Base-by-base conservation (phyloP, 306 rosid species). In the Malus fusca region DNA sequence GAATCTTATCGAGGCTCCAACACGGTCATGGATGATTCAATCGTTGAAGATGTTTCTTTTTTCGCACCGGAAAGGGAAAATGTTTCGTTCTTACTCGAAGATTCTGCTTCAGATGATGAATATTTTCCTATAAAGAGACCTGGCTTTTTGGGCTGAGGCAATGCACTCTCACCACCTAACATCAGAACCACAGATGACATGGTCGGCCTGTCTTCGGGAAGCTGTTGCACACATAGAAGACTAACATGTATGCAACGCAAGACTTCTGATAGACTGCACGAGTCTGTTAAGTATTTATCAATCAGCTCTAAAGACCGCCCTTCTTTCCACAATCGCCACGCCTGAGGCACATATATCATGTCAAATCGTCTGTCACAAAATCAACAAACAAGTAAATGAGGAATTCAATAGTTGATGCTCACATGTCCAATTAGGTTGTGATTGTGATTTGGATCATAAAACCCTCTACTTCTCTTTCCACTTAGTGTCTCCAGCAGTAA, bases 171-270 rank as follows among this genome's bases (percentile, higher is more conserved):
- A 67, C 84, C 83, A 11, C 87, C 62, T 30, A 90, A 69, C 89
- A 90, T 86, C 69, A 88, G 73, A 75, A 85, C 71, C 51, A 88
- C 88, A 23, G 74, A 68, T 43, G 92, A 81, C 92, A 88, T 88
- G 28, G 67, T 78, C 13, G 96, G 96, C 59, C 95, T 75, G 68
- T 88, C 90, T 53, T 84, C 88, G 3, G 88, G 86, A 65, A 72
- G 83, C 60, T 81, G 80, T 77, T 88, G 90, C 15, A 84, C 82
- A 23, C 92, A 90, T n/a, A 90, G 56, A 75, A 90, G 89, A 78
- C 92, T 21, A 8, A 88, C 73, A 26, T 88, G 92, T 67, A 90
- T 82, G 67, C 85, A 77, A 7, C 79, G 84, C 40, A 43, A 7
- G 8, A 86, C 75, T 18, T 90, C 86, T 2, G 78, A 58, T 0